Evolutionary conservation across 1,139 yeast species (phyloP).

Genomic region (Kodamaea ohmeri): DNA sequence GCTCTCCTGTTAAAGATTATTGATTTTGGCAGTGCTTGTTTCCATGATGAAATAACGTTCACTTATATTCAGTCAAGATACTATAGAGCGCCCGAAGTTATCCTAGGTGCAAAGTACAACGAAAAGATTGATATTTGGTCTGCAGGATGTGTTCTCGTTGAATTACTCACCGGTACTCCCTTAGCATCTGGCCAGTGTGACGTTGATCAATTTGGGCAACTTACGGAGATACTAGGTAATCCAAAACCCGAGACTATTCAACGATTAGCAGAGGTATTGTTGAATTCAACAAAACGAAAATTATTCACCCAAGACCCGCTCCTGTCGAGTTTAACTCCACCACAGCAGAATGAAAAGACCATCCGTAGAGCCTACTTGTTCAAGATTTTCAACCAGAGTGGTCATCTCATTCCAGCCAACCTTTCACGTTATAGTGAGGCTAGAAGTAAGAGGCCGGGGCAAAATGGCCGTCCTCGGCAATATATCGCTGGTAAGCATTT

Average conservation of each 20-base stretch:
- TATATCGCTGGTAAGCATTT: slow-evolving; percentile 20
- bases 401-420: slow-evolving; percentile 33
- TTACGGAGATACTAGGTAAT: slow-evolving; percentile 23
- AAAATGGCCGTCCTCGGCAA: slow-evolving; percentile 2
- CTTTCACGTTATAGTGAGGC: slow-evolving; percentile 21
- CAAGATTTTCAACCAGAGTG: slow-evolving; percentile 41
- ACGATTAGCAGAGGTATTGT: slow-evolving; percentile 12
- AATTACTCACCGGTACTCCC: slow-evolving; percentile 22
- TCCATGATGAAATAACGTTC: slow-evolving; percentile 43
- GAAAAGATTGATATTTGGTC: slow-evolving; percentile 39
- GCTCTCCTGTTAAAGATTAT: slow-evolving; percentile 50
- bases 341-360: slow-evolving; percentile 12
- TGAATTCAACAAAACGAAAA: slow-evolving; percentile 9
- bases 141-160: slow-evolving; percentile 25
- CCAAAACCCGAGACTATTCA: slow-evolving; percentile 17
- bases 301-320: slow-evolving; percentile 1
- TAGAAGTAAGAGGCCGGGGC: background rate
- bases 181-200: slow-evolving; percentile 25
- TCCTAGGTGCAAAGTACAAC: slow-evolving; percentile 73
- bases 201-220: slow-evolving; percentile 22
- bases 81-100: slow-evolving; percentile 76
- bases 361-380: slow-evolving; percentile 15
- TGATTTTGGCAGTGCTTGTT: slow-evolving; percentile 65
- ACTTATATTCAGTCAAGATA: slow-evolving; percentile 65
- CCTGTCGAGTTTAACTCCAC: slow-evolving; percentile 1